Evolutionary conservation across 2,329 filamentous ascomycete species (phyloP).

Genomic region (Xylariaceae sp.): DNA sequence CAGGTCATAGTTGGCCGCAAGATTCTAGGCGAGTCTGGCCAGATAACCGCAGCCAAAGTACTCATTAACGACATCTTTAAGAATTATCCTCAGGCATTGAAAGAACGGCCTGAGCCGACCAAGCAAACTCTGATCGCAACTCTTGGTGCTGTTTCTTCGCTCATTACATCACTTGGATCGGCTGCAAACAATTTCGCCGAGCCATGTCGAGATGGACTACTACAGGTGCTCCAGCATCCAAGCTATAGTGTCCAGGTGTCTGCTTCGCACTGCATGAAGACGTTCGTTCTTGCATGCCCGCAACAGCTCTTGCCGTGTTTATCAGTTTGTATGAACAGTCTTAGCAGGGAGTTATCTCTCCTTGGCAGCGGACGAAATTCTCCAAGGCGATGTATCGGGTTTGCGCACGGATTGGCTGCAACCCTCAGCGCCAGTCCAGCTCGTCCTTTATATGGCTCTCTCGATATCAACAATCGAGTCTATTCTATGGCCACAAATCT

Average conservation of each 20-base stretch:
- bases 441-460: slow-evolving; percentile 89
- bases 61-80: slow-evolving; percentile 89
- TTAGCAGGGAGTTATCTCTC: slow-evolving; percentile 81
- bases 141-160: slow-evolving; percentile 75
- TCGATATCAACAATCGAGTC: slow-evolving; percentile 92
- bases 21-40: slow-evolving; percentile 87
- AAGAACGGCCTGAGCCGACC: slow-evolving; percentile 83
- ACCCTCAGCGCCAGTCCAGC: slow-evolving; percentile 86
- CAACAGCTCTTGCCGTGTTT: slow-evolving; percentile 89
- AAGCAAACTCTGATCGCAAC: slow-evolving; percentile 83
- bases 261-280: slow-evolving; percentile 81
- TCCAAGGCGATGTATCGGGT: slow-evolving; percentile 82
- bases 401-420: slow-evolving; percentile 88
- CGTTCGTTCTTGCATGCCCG: slow-evolving; percentile 86
- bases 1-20: slow-evolving; percentile 80
- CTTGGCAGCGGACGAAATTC: slow-evolving; percentile 76
- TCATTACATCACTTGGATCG: slow-evolving; percentile 80
- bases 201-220: slow-evolving; percentile 77
- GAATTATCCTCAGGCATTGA: slow-evolving; percentile 88
- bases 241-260: slow-evolving; percentile 96
- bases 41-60: slow-evolving; percentile 77
- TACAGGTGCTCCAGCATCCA: slow-evolving; percentile 90
- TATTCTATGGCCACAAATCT: slow-evolving; percentile 89
- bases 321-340: slow-evolving; percentile 94
- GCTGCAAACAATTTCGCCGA: slow-evolving; percentile 81